Base-by-base conservation (phyloP, 2,329 filamentous ascomycete genomes). In the Hypoxylon rubiginosum region DNA sequence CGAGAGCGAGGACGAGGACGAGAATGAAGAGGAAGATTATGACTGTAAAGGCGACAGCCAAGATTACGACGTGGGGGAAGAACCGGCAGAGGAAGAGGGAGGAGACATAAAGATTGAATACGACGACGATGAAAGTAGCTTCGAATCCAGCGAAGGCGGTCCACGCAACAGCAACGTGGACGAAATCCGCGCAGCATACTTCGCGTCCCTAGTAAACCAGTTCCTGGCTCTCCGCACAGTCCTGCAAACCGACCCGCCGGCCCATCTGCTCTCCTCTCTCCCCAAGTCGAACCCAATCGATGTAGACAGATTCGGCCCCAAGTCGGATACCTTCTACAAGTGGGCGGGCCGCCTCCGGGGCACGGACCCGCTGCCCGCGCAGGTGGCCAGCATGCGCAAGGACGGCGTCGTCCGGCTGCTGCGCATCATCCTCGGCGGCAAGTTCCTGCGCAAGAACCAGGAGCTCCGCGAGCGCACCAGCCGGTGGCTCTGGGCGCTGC, bases 401-500 rank as follows among this genome's bases (percentile, higher is more conserved):
- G 84, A 86, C 15, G 88, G 86, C 48, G 85, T 92, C 2, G 80
- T 95, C 53, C 84, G 86, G 36, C 83, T 95, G 32, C 76, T 97
- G 41, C 85, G 87, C 26, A 82, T 94, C 56, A 80, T 92, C n/a
- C 82, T 91, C 28, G 84, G 85, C 17, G 88, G 88, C 56, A 88
- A 88, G 65, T 88, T 91, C 55, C 84, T 91, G 57, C 85, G 84
- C 49, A 85, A 85, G 53, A 86, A 86, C n/a, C 79, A 83, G 21
- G 83, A 85, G 30, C 82, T 93, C 30, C 83, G 88, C 26, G 85
- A 87, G 72, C 86, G 90, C 51, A 89, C 92, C 4, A 94, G 93
- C 64, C 85, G 89, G 15, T 98, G 95, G 95, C 82, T 92, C 3
- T 97, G 94, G 94, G 90, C 91, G 0, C 79, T 97, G 62, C 82